Conservation (phyloP, 352 stramenopile species). For the Pythium graminicola region DNA sequence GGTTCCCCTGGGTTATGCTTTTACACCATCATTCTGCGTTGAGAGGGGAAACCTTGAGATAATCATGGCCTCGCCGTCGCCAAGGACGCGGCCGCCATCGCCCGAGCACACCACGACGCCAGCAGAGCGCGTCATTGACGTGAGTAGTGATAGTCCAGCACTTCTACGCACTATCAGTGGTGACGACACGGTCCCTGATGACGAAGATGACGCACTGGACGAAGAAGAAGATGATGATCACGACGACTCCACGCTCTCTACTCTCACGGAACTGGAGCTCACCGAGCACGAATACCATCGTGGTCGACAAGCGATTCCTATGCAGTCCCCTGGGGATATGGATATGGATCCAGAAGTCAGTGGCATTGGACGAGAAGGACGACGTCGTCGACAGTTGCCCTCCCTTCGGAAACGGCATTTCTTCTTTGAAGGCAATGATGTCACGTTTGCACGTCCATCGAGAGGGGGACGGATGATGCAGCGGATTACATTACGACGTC, state of each 20-base stretch:
- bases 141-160: constrained; percentile 17
- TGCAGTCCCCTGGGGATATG: constrained; percentile 50
- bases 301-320: constrained; percentile 50
- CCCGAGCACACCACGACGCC: background rate
- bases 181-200: background rate
- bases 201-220: constrained; percentile 13
- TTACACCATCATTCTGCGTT: constrained; percentile 13
- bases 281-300: constrained; percentile 47
- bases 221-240: constrained; percentile 13
- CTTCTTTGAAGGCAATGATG: constrained; percentile 38
- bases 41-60: background rate
- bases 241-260: constrained; percentile 15
- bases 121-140: constrained; percentile 21
- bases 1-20: too few species aligned
- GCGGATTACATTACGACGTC: constrained; percentile 53
- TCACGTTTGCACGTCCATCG: constrained; percentile 19
- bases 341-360: constrained; percentile 28
- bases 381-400: constrained; percentile 25
- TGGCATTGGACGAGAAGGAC: constrained; percentile 3
- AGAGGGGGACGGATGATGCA: constrained; percentile 38
- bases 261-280: constrained; percentile 20
- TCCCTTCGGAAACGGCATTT: constrained; percentile 40
- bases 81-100: background rate
- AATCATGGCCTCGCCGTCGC: background rate
- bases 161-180: constrained; percentile 6